Base-by-base conservation (phyloP, 495 filamentous ascomycete species). In the Penicillium odoratum region DNA sequence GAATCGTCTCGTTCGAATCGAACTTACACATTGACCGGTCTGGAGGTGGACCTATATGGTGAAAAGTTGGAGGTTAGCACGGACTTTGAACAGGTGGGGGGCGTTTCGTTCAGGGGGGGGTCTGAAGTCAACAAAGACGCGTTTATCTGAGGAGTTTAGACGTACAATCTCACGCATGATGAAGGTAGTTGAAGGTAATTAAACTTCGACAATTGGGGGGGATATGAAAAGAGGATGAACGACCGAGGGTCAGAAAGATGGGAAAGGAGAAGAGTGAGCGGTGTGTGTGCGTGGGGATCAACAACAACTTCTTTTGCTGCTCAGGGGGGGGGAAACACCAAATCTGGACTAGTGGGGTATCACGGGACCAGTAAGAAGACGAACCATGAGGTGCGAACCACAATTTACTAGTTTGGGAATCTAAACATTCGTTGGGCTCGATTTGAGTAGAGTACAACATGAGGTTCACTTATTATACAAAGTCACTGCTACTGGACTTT, bases 131-230 rank as follows among this genome's bases (percentile, higher is more conserved):
- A 63, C 65, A 62, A 56, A 65, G 69, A 78, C 73, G 72, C 72
- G 77, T 76, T 65, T 60, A n/a, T 43, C 28, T 33, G 42, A 63
- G 61, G 64, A 69, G 68, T 46, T 52, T 48, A 44, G 31, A 89
- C 89, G 75, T 83, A 93, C 91, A 74, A 96, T 96, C 85, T 96
- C 91, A 88, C 92, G 91, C 91, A 96, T 96, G 66, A 81, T 93
- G 87, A 67, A 70, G 72, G 59, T 64, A 58, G 65, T 59, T 78
- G 87, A 81, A 62, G 53, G 67, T 69, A 62, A 61, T 67, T 62
- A 59, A 53, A 52, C 53, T 55, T 58, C 56, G 57, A 61, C 13
- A 40, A 40, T 40, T 40, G 54, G 60, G 61, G 56, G 58, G 61
- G 56, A 57, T 47, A 53, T 47, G 47, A 58, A 62, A 53, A 56